Percentiles rank a stretch among this genome's conserved stretches.
These are phyloP conservation scores for Blastocystis sp. DNA, from an alignment of 352 stramenopile genomes.

Conservation along the genomic window DNA sequence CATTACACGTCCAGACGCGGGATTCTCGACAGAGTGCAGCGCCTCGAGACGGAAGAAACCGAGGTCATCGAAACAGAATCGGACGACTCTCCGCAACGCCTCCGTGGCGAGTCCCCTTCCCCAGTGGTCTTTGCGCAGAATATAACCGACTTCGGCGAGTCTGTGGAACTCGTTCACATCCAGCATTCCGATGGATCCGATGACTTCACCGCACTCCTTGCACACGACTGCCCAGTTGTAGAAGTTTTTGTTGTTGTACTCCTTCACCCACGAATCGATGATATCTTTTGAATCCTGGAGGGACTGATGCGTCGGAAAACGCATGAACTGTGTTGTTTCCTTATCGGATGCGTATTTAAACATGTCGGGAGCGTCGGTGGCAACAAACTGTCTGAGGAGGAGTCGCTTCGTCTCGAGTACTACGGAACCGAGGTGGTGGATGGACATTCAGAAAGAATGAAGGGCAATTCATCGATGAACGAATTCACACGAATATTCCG, in stretches of 20 bases:
- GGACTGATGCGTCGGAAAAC: constrained; percentile 38
- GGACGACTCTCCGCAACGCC: constrained; percentile 31
- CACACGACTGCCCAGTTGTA: constrained; percentile 68
- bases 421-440: constrained; percentile 15
- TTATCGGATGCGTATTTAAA: constrained; percentile 65
- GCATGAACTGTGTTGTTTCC: constrained; percentile 63
- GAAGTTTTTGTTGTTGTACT: neutral
- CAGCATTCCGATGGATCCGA: constrained; percentile 58
- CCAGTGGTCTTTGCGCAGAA: constrained; percentile 62
- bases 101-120: constrained; percentile 36
- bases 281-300: constrained; percentile 50
- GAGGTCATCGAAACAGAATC: constrained; percentile 50
- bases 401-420: constrained; percentile 42
- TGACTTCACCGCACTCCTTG: constrained; percentile 63
- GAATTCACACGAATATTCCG: constrained; percentile 12
- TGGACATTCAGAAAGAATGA: constrained; percentile 22
- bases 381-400: constrained; percentile 43
- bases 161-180: constrained; percentile 47
- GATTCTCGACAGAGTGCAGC: constrained; percentile 28
- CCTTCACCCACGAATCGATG: constrained; percentile 19
- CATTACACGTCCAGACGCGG: constrained; percentile 58
- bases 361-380: constrained; percentile 11
- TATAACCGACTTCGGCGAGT: constrained; percentile 46
- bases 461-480: neutral
- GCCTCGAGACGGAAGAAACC: constrained; percentile 24